These are phyloP conservation scores for Fusarium annulatum DNA, from an alignment of 2,329 filamentous ascomycete genomes.

Conservation along the genomic window DNA sequence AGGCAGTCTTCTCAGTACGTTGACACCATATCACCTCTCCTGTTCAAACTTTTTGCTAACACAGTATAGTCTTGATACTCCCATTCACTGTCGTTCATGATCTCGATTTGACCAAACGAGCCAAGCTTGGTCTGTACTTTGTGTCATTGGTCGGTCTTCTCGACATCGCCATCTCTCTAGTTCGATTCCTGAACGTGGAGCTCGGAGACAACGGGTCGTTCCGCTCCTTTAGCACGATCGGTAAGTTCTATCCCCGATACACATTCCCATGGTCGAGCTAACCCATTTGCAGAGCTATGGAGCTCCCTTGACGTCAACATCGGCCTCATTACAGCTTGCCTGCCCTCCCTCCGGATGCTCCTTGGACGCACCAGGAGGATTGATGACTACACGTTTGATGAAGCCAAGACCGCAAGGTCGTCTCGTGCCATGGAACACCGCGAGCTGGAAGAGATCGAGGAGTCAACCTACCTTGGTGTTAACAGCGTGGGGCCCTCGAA, in stretches of 20 bases:
- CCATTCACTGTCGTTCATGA: conserved; percentile 27
- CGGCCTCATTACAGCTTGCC: conserved; percentile 28
- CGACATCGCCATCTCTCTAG: conserved; percentile 26
- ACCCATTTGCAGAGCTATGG: conserved; percentile 25
- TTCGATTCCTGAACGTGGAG: conserved; percentile 31
- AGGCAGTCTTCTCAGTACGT: conserved; percentile 27
- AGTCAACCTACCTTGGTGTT: conserved; percentile 14
- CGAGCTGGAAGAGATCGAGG: conserved; percentile 26
- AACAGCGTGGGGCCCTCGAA: conserved; percentile 10
- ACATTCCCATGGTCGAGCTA: not conserved
- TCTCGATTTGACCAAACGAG: conserved; percentile 14
- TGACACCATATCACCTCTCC: accelerated
- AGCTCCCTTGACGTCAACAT: conserved; percentile 34
- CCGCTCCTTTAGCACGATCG: conserved; percentile 3
- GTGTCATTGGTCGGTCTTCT: conserved; percentile 28
- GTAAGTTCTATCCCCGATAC: not conserved
- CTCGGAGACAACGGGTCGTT: conserved; percentile 17
- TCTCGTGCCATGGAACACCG: conserved; percentile 16
- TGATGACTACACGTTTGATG: conserved; percentile 19
- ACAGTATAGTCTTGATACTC: conserved; percentile 5
- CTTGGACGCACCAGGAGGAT: conserved; percentile 11
- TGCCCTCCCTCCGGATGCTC: conserved; percentile 22
- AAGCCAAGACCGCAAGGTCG: conserved; percentile 18
- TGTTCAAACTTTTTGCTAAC: not conserved
- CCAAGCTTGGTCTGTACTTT: conserved; percentile 18